phyloP scores from a whole-genome alignment of 2,329 filamentous ascomycete species.

The Lecanicillium sp. region DNA sequence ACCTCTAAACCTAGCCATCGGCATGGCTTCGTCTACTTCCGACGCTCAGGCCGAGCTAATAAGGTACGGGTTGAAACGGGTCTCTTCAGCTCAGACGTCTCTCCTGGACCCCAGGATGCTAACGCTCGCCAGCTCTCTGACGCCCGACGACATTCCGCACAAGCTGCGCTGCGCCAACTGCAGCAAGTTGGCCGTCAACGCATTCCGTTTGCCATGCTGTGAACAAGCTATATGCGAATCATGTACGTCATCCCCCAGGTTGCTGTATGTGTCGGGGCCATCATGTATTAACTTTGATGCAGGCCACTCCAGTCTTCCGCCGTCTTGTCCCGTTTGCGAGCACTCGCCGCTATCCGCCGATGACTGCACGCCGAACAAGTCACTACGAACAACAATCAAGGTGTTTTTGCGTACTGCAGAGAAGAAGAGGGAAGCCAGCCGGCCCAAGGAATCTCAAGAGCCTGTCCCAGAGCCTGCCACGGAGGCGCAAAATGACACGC shows the following conservation, averaged over 20 bases:
- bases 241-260: slow-evolving; percentile 53
- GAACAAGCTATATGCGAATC: slow-evolving; percentile 88
- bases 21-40: slow-evolving; percentile 30
- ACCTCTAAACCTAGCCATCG: slow-evolving; percentile 3
- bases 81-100: not conserved
- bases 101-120: not conserved
- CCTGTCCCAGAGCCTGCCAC: slow-evolving; percentile 32
- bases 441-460: slow-evolving; percentile 40
- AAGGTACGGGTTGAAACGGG: slow-evolving; percentile 31
- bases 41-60: slow-evolving; percentile 52
- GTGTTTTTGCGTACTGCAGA: slow-evolving; percentile 87
- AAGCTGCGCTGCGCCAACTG: slow-evolving; percentile 94
- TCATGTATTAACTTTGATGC: too few relatives aligned
- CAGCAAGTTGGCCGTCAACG: slow-evolving; percentile 82
- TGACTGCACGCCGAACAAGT: slow-evolving; percentile 83
- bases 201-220: slow-evolving; percentile 87
- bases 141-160: slow-evolving; percentile 82
- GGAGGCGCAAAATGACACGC: slow-evolving; percentile 29
- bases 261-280: too few relatives aligned
- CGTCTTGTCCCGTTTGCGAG: slow-evolving; percentile 85
- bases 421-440: slow-evolving; percentile 71
- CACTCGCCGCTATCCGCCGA: slow-evolving; percentile 81
- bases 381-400: slow-evolving; percentile 83
- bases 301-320: slow-evolving; percentile 70
- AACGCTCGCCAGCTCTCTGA: slow-evolving; percentile 54